Evolutionary conservation across 306 rosid species (phyloP), one percentile per base, ranked within the genome.

Genomic region (Ziziphus jujuba): DNA sequence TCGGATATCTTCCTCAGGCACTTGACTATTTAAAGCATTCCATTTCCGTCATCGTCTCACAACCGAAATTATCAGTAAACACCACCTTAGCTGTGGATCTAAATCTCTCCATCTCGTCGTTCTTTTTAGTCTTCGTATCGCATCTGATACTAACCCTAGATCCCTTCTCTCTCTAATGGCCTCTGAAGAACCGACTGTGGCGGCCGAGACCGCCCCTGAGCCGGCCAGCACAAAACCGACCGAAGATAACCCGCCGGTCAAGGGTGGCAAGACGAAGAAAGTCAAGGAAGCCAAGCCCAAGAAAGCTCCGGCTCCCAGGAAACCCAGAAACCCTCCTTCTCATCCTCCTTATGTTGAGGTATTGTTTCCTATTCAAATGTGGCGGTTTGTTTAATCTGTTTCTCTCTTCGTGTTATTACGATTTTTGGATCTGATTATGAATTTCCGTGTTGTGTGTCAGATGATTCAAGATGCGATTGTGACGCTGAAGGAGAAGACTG

Each of bases 301-400:
- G 51, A 87, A 84, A 31, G 61, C 81, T 0, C 58, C 87, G 0
- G 82, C 80, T 63, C 70, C 88, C 11, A 78, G 24, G 17, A 82
- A 78, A 70, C 57, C 96, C 9, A 79, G 90, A 9, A 81, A 19
- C 21, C 17, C 90, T 2, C 63, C 73, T 0, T 6, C 96, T 0
- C 96, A 83, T 24, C 97, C 99, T 55, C 77, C 99, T 0, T 93
- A 86, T 40, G 91, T 79, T 34, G 96, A 84, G 91, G 99, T 93
- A 80, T 19, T 12, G 2, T 19, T 2, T 43, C 5, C 5, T 22
- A 7, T 2, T 28, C 5, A 3, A 54, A 67, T 17, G 55, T 17
- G 20, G 22, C 10, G 21, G 14, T 24, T 10, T 8, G 23, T 17
- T 22, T 40, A 28, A 15, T 15, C 62, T 65, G 20, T 6, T 5